phyloP scores from a whole-genome alignment of 2,329 filamentous ascomycete genomes.

The Hypoxylon sp. region DNA sequence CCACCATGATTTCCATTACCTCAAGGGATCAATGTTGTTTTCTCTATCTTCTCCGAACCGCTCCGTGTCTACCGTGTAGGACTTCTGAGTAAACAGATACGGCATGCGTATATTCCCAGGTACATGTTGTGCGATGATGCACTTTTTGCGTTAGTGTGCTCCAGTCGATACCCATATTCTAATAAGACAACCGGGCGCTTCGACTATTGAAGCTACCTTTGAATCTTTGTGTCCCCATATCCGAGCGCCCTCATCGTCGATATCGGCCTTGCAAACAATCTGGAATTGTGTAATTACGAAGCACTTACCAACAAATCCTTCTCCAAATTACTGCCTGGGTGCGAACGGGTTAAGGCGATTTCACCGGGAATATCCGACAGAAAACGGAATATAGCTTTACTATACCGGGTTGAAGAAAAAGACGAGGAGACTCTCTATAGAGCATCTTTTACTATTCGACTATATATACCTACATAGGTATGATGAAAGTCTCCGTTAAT shows the following conservation, averaged over 20 bases:
- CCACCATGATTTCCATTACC: constrained; percentile 30
- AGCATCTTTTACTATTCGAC: background rate
- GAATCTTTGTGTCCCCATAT: background rate
- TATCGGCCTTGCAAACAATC: constrained; percentile 5
- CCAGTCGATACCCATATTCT: background rate
- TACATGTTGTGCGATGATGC: constrained; percentile 4
- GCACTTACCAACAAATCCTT: constrained; percentile 36
- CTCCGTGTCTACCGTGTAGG: background rate
- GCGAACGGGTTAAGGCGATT: constrained; percentile 18
- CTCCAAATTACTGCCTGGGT: background rate
- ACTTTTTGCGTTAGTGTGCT: background rate
- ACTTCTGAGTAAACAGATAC: background rate
- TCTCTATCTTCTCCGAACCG: constrained; percentile 17
- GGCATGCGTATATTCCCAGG: background rate
- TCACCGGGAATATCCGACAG: constrained; percentile 34
- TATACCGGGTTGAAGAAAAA: background rate
- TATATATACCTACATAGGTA: background rate
- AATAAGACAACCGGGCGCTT: background rate
- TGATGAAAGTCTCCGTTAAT: background rate
- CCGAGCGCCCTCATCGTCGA: background rate
- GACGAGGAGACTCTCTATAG: constrained; percentile 6
- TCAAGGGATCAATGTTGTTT: constrained; percentile 17
- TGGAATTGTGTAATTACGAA: constrained; percentile 27
- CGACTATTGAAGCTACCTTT: background rate
- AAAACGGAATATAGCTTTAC: constrained; percentile 4